Evolutionary conservation across 2,329 filamentous ascomycete genomes (phyloP), one percentile per base, ranked within the genome.

Genomic region (Graphilbum fragrans): DNA sequence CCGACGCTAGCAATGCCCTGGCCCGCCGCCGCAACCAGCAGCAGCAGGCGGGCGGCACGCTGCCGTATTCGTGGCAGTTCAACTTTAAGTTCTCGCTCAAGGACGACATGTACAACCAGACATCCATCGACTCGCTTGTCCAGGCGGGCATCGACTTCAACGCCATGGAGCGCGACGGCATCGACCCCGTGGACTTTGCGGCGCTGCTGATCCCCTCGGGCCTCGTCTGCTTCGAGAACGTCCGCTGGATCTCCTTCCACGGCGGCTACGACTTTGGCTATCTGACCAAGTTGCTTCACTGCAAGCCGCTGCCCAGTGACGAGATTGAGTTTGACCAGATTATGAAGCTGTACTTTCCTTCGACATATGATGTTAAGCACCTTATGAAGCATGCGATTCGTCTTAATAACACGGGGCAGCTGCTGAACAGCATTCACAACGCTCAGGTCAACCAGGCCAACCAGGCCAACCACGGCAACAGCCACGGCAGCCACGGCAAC

Each of bases 231-330:
- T 78, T 85, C 49, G 80, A 92, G 32, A 80, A 93, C 44, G 84
- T 95, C 42, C 82, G 86, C 58, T 98, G 92, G 92, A 85, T 98
- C 49, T 94, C 86, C 4, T 96, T 96, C 64, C 92, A 98, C 60
- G 92, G 86, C 22, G 92, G 90, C 46, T 98, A 98, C 62, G 92
- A 98, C 65, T 96, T 98, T 62, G 92, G 88, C 38, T 96, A 96
- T 56, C 70, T 98, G 37, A 88, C 93, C 55, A 98, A 98, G 64
- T 79, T 95, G 44, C 80, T 98, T 58, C 81, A 85, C 43, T 84
- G 84, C 62, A 74, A 80, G 50, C 77, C 82, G 35, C 70, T 98
- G 8, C 92, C 92, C 1, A 84, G 87, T 51, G 86, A 94, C 51
- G 92, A 96, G 58, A 74, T 80, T 38, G 81, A 92, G 48, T 98